Conservation (phyloP, 2,329 filamentous ascomycete genomes). For the Lecanicillium sp. region DNA sequence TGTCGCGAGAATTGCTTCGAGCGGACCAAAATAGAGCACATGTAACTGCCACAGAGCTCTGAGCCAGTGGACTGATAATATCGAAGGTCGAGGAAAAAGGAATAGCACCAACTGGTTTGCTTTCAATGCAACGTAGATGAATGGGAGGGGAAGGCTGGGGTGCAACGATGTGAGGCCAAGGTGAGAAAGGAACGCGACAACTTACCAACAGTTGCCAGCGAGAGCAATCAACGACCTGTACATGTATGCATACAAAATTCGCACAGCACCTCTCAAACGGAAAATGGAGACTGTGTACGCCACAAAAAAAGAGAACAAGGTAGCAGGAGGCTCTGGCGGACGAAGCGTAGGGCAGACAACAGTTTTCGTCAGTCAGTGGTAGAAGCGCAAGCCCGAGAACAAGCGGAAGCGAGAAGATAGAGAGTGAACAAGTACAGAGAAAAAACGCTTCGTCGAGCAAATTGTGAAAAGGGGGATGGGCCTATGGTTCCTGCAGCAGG, state of each 20-base stretch:
- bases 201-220: constrained; percentile 16
- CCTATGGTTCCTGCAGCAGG: too few relatives aligned
- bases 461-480: too few relatives aligned
- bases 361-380: constrained; percentile 4
- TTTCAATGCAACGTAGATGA: too few relatives aligned
- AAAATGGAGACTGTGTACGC: constrained; percentile 2
- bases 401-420: neutral
- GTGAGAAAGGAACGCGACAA: constrained; percentile 5
- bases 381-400: neutral
- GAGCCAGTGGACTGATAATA: too few relatives aligned
- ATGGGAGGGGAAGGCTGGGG: neutral
- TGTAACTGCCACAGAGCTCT: too few relatives aligned
- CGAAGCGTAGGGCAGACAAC: constrained; percentile 4
- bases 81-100: too few relatives aligned
- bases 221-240: constrained; percentile 23
- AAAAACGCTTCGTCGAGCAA: too few relatives aligned
- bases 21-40: too few relatives aligned
- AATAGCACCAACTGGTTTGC: neutral
- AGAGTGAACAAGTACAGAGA: neutral
- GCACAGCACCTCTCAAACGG: constrained; percentile 7
- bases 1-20: too few relatives aligned
- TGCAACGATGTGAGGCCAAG: constrained; percentile 5
- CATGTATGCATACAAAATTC: constrained; percentile 30
- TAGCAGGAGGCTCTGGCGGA: constrained; percentile 4
- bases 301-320: constrained; percentile 6